Evolutionary conservation across 148 eudicot species (phyloP), one percentile per base, ranked within the genome.

Genomic region (Fallopia convolvulus): DNA sequence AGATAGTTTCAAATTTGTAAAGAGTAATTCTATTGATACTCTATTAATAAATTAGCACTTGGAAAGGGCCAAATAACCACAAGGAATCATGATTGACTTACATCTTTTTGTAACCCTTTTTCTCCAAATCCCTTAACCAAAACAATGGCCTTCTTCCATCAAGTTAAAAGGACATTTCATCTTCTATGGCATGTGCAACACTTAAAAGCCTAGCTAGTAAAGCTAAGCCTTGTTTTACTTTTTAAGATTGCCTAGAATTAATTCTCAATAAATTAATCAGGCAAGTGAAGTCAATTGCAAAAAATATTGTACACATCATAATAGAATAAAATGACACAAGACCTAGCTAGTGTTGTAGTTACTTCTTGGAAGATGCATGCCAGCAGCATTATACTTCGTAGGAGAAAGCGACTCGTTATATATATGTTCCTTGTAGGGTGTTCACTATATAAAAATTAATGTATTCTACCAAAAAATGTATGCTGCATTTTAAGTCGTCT

Each of bases 281-380:
- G 46, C 46, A 65, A 68, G 72, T 68, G 23, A 68, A 68, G 72
- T 68, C 72, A 68, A 68, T 65, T 11, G 40, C 15, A 63, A 30
- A 63, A 30, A 20, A 63, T 33, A 33, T 66, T 13, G 36, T 36
- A 36, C 72, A 66, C 20, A 33, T 10, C 9, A 66, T 33, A 18
- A 12, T 4, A 61, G 26, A 66, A 66, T 30, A 10, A 30, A 26
- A n/a, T 30, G 42, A 6, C 46, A 33, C 46, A 36, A 39, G 44
- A 18, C 8, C 9, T 68, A 68, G 15, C 15, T 42, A 15, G 5
- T 55, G 7, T 0, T 18, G 20, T 5, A n/a, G 61, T 55, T 55
- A 4, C 39, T 68, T 68, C 72, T 17, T 68, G 72, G 72, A 68
- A 68, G 46, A 68, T 68, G 72, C 72, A 13, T 2, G 44, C 46